These are phyloP conservation scores for Xerocomus nothofagi DNA, from an alignment of 1,284 basidiomycete genomes.

Conservation along the genomic window DNA sequence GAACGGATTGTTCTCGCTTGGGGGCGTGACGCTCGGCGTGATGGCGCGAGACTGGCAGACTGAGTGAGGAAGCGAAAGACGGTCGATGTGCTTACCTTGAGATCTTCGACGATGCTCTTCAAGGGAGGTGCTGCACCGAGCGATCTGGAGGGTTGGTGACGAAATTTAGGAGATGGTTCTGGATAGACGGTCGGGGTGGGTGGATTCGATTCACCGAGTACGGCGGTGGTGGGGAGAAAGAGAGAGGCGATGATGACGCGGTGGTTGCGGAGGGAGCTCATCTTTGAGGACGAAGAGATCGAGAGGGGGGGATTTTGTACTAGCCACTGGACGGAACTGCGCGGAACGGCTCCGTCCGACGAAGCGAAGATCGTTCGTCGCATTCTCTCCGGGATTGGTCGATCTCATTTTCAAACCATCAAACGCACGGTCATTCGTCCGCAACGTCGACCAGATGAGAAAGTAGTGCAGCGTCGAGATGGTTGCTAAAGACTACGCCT, in stretches of 20 bases:
- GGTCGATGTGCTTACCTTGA: conserved; percentile 46
- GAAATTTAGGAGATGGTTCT: conserved; percentile 9
- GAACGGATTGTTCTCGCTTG: conserved; percentile 44
- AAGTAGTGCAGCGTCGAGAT: no score
- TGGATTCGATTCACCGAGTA: conserved; percentile 55
- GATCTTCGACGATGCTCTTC: conserved; percentile 75
- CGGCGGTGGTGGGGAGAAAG: conserved; percentile 71
- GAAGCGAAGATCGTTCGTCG: no score
- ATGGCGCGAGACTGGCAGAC: conserved; percentile 39
- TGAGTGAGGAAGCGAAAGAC: not conserved
- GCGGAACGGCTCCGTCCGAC: conserved; percentile 23
- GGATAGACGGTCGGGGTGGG: conserved; percentile 42
- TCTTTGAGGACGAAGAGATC: conserved; percentile 24
- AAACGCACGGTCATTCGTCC: no score
- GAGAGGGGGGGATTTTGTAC: no score
- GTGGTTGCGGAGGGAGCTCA: conserved; percentile 67
- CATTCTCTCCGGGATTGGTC: no score
- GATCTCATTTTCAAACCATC: not conserved
- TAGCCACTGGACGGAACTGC: not conserved
- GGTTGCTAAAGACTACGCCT: no score
- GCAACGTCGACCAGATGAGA: no score
- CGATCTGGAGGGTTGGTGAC: conserved; percentile 21
- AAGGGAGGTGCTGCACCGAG: conserved; percentile 38
- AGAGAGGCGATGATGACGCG: conserved; percentile 75
- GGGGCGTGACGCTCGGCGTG: conserved; percentile 41